Conservation (phyloP, 768 basidiomycete genomes). For the Mycena rebaudengoi region DNA sequence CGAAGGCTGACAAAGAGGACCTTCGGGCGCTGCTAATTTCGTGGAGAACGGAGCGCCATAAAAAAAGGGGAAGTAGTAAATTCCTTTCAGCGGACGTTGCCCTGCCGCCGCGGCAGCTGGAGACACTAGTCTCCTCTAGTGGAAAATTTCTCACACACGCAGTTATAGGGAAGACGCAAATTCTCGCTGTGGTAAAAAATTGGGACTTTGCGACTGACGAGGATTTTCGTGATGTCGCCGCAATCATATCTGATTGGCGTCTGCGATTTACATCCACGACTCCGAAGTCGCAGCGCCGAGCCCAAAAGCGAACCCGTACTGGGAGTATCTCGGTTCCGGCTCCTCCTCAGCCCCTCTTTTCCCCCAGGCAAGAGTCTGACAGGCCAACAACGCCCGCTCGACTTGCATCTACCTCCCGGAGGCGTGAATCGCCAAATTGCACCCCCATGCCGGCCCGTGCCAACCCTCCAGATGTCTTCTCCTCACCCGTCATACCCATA, state of each 20-base stretch:
- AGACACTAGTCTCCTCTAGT: neutral
- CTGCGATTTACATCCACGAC: neutral
- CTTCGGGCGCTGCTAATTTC: neutral
- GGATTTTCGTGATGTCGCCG: slow-evolving; percentile 2
- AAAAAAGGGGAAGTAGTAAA: too few relatives aligned
- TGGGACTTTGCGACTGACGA: slow-evolving; percentile 10
- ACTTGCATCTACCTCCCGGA: neutral
- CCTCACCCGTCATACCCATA: too few relatives aligned
- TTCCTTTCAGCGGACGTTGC: neutral
- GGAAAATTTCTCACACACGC: slow-evolving; percentile 1
- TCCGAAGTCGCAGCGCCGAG: neutral
- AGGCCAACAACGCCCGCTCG: neutral
- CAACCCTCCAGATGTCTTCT: too few relatives aligned
- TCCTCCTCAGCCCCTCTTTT: neutral
- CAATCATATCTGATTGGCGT: slow-evolving; percentile 6
- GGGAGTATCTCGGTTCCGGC: neutral
- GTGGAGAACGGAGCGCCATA: neutral
- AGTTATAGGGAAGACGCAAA: neutral
- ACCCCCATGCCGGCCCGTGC: too few relatives aligned
- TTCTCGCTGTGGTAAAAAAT: neutral
- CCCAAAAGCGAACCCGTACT: neutral
- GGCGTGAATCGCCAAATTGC: neutral
- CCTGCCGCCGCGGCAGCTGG: neutral
- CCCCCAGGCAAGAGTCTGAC: too few relatives aligned
- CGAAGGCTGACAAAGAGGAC: neutral